Base-by-base conservation (phyloP, 805 yeast genomes). In the Tetrapisispora pingtungensis region DNA sequence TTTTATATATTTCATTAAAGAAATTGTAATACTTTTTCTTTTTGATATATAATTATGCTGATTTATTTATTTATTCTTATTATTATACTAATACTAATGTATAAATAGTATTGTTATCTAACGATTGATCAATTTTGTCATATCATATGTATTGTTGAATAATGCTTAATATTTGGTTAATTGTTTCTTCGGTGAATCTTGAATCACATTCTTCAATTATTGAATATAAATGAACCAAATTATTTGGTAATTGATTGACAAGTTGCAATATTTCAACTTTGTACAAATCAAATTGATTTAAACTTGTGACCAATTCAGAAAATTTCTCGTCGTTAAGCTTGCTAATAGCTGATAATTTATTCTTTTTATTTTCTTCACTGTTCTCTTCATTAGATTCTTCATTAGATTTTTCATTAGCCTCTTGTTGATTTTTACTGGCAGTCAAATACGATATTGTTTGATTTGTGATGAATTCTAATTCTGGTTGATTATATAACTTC, bases 161-260 rank as follows among this genome's bases (percentile, higher is more conserved):
- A 41, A 79, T 71, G 5, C 66, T 74, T 27, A 90, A 50, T 2
- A 90, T 73, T 3, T 68, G 66, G 38, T 78, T 74, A 40, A 84
- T 71, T 47, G 80, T 72, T 1, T 76, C 82, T 47, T 84, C 85
- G n/a, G 68, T 65, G 54, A 88, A 82, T 53, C 98, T 71, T 49
- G 77, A 79, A 53, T 90, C 98, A 62, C 96, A 90, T 58, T 93
- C 97, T 58, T 90, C 98, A 1, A 90, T 78, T 26, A 90, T 67
- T 0, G 93, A 73, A 59, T 79, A 87, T 42, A 90, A 69, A 32
- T 77, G 81, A 12, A 89, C 96, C 70, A 86, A 67, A 5, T 86
- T 77, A 38, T 81, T 69, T 1, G 98, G 98, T 26, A 86, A 71
- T 7, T 80, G 70, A 60, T 90, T 89, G 45, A 89, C 73, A 33